A percentile compares a stretch with the other conserved stretches of the same genome.
These are phyloP conservation scores for Penicillium sp. DNA, from an alignment of 2,329 filamentous ascomycete species.

Conservation along the genomic window DNA sequence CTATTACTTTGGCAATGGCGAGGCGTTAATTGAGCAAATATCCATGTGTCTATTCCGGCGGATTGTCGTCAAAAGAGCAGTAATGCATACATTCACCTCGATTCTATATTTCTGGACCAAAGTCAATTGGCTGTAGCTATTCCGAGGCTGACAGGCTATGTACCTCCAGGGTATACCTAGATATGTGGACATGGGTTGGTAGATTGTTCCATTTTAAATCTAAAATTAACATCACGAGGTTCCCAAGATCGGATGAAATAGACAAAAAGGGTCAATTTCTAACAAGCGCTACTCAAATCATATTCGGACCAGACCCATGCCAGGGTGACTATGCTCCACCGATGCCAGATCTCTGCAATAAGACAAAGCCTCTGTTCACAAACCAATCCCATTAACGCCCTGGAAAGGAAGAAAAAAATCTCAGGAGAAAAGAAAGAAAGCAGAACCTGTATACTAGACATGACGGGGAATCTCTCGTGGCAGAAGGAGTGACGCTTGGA, in stretches of 20 bases:
- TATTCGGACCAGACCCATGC: constrained; percentile 3
- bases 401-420: constrained; percentile 2
- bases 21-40: constrained; percentile 27
- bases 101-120: neutral
- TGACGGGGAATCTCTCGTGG: constrained; percentile 24
- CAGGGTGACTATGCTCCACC: constrained; percentile 12
- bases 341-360: constrained; percentile 1
- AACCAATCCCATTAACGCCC: neutral
- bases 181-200: too few species aligned
- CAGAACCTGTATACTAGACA: constrained; percentile 16
- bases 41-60: constrained; percentile 11
- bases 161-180: too few species aligned
- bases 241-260: neutral
- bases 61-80: constrained; percentile 8
- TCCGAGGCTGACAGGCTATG: too few species aligned
- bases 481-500: constrained; percentile 20
- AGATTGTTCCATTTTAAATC: too few species aligned
- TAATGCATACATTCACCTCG: constrained; percentile 5
- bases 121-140: neutral
- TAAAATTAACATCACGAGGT: too few species aligned
- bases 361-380: neutral
- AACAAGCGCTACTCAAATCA: neutral
- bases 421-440: constrained; percentile 1
- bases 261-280: neutral
- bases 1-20: constrained; percentile 22